Evolutionary conservation across 352 stramenopile species (phyloP).

Genomic region (Phytophthora quininea): DNA sequence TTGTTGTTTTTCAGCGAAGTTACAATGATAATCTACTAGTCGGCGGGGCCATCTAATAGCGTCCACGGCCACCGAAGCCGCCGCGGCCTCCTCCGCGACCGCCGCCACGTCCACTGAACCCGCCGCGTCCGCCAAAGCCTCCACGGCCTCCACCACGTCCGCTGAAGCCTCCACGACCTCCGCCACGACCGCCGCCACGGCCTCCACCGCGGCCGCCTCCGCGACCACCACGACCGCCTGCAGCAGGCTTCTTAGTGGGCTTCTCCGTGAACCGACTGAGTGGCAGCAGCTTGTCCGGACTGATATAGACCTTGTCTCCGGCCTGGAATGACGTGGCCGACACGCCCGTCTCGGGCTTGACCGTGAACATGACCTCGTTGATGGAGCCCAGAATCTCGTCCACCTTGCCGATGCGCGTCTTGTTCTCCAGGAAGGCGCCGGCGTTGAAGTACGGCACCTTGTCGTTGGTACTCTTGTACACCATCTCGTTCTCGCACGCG

Average conservation of each 20-base stretch:
- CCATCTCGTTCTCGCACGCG: conserved; percentile 97
- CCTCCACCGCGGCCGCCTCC: conserved; percentile 51
- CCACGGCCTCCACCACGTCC: conserved; percentile 43
- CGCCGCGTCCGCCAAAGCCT: conserved; percentile 32
- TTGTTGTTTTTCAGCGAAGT: conserved; percentile 36
- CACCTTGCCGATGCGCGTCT: conserved; percentile 98
- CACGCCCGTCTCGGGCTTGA: conserved; percentile 96
- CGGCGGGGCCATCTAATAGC: conserved; percentile 26
- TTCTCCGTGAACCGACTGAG: conserved; percentile 96
- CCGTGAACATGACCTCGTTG: conserved; percentile 96
- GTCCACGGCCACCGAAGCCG: conserved; percentile 26
- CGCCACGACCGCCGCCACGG: conserved; percentile 36
- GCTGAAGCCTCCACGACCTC: conserved; percentile 35
- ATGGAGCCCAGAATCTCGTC: conserved; percentile 99
- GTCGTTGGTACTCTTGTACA: conserved; percentile 96
- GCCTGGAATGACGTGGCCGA: conserved; percentile 95
- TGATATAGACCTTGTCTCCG: conserved; percentile 98
- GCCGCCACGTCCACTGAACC: conserved; percentile 19
- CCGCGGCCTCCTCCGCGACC: conserved; percentile 9
- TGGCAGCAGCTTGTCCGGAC: conserved; percentile 96
- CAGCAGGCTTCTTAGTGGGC: conserved; percentile 62
- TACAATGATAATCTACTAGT: conserved; percentile 60
- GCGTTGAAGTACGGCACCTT: conserved; percentile 99
- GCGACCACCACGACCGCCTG: conserved; percentile 48
- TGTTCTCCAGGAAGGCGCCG: conserved; percentile 98